phyloP scores from a whole-genome alignment of 2,329 filamentous ascomycete species.

The Drechslerella dactyloides region DNA sequence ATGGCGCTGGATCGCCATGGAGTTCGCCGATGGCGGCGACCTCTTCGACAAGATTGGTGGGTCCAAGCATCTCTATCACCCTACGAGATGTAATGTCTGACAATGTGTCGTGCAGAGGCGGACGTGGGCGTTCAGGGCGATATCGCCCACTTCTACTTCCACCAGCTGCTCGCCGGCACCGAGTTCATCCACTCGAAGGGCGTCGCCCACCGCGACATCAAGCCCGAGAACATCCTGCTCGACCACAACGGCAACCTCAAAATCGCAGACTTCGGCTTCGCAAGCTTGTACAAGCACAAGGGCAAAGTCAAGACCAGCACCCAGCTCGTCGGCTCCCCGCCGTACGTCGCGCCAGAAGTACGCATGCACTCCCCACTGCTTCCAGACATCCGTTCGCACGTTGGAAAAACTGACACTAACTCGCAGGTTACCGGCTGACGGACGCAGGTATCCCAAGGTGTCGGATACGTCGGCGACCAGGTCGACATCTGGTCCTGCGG shows the following conservation, averaged over 20 bases:
- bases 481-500: constrained; percentile 98
- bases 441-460: constrained; percentile 58
- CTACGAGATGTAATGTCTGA: constrained; percentile 3
- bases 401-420: constrained; percentile 58
- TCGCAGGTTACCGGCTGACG: constrained; percentile 17
- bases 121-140: constrained; percentile 93
- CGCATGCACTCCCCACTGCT: constrained; percentile 1
- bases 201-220: constrained; percentile 82
- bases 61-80: background rate
- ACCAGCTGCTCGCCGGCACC: constrained; percentile 86
- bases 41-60: constrained; percentile 90
- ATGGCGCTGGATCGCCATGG: constrained; percentile 99
- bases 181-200: constrained; percentile 96
- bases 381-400: constrained; percentile 57
- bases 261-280: constrained; percentile 94
- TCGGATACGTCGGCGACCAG: constrained; percentile 69
- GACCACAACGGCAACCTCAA: constrained; percentile 85
- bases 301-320: constrained; percentile 80
- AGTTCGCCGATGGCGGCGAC: constrained; percentile 91
- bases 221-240: constrained; percentile 93
- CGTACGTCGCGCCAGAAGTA: constrained; percentile 97
- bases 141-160: constrained; percentile 95
- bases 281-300: constrained; percentile 89
- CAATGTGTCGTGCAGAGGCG: constrained; percentile 68
- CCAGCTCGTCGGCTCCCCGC: constrained; percentile 92